These are phyloP conservation scores for Amauroascus verrucosus DNA, from an alignment of 2,329 filamentous ascomycete genomes.

Conservation along the genomic window DNA sequence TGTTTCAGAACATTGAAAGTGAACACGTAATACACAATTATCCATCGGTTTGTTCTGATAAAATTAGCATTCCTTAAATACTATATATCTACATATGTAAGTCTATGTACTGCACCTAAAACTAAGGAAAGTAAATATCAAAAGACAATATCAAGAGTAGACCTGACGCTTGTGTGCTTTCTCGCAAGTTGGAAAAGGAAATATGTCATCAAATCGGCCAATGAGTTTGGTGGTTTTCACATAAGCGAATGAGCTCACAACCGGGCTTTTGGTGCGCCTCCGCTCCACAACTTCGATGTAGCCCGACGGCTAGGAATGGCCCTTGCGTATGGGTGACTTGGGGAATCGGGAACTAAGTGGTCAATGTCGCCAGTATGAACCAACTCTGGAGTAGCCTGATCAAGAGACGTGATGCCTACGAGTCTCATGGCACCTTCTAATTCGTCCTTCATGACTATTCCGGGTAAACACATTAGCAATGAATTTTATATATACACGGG, in stretches of 20 bases:
- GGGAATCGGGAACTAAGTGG: slow-evolving; percentile 37
- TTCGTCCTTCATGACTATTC: slow-evolving; percentile 37
- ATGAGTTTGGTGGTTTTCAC: no score
- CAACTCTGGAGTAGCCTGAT: slow-evolving; percentile 36
- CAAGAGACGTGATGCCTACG: slow-evolving; percentile 37
- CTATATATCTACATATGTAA: no score
- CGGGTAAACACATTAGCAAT: not conserved
- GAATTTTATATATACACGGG: not conserved
- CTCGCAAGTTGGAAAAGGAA: not conserved
- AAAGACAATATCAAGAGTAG: no score
- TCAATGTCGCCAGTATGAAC: slow-evolving; percentile 43
- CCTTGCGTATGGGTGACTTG: slow-evolving; percentile 36
- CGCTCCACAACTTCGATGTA: slow-evolving; percentile 23
- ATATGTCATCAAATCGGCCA: not conserved
- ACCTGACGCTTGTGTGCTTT: no score
- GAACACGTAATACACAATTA: no score
- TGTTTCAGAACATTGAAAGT: no score
- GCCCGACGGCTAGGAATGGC: slow-evolving; percentile 24
- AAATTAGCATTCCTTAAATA: no score
- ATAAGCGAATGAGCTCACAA: not conserved
- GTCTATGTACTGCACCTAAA: not conserved
- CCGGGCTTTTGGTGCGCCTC: slow-evolving; percentile 5
- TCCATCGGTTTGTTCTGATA: no score
- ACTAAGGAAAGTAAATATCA: not conserved
- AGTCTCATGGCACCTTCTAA: slow-evolving; percentile 42